Conservation (phyloP, 306 rosid species). For the Inga leiocalycina region DNA sequence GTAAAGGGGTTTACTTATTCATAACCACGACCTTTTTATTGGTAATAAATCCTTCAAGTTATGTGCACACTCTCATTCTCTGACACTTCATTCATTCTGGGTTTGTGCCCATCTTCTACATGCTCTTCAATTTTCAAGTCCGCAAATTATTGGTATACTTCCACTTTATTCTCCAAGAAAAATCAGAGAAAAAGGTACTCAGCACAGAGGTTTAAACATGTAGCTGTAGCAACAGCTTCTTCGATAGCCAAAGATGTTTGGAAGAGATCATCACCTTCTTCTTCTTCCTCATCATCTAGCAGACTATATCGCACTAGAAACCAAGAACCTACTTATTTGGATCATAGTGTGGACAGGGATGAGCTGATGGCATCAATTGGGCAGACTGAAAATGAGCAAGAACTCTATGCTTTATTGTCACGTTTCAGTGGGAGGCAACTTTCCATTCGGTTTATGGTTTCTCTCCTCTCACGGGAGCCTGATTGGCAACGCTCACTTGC, state of each 20-base stretch:
- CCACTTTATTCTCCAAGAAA: constrained; percentile 18
- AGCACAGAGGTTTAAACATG: constrained; percentile 1
- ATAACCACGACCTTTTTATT: neutral
- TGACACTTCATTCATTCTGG: constrained; percentile 32
- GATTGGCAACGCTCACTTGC: constrained; percentile 93
- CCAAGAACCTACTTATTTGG: constrained; percentile 41
- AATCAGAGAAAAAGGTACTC: constrained; percentile 20
- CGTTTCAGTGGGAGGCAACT: constrained; percentile 64
- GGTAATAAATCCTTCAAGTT: neutral
- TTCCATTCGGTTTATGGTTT: constrained; percentile 82
- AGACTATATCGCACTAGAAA: constrained; percentile 31
- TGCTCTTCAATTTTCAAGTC: constrained; percentile 26
- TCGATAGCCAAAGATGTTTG: constrained; percentile 61
- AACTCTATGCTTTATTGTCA: constrained; percentile 65
- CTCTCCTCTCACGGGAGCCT: constrained; percentile 74
- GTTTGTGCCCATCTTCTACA: constrained; percentile 32
- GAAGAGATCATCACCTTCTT: constrained; percentile 48
- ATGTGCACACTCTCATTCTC: constrained; percentile 43
- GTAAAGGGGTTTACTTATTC: neutral
- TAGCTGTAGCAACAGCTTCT: constrained; percentile 31
- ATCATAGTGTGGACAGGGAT: constrained; percentile 84
- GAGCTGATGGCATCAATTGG: constrained; percentile 61
- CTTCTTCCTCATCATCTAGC: constrained; percentile 29
- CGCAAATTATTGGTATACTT: neutral
- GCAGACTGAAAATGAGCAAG: constrained; percentile 60